Evolutionary conservation across 305 asterid species (phyloP).

Genomic region (Fraxinus dipetala): DNA sequence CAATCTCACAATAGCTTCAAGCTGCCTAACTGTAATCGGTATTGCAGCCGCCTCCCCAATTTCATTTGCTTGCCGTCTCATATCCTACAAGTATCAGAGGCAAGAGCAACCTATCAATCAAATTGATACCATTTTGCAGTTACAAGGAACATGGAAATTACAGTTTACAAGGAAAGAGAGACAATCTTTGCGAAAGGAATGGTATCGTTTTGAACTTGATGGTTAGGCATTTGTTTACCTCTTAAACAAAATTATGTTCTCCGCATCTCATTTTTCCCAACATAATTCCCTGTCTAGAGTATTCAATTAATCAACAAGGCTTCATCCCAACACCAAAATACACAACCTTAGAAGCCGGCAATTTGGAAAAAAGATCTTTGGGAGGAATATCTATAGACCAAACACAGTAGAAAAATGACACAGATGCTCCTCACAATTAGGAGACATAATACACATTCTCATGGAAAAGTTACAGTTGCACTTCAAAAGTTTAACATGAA

Average conservation of each 20-base stretch:
- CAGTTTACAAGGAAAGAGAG: neutral
- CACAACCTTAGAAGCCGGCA: neutral
- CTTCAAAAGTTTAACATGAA: neutral
- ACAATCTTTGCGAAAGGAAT: neutral
- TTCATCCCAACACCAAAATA: neutral
- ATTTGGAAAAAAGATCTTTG: neutral
- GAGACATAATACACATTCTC: neutral
- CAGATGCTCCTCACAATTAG: neutral
- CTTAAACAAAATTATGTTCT: neutral
- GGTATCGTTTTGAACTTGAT: neutral
- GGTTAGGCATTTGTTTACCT: neutral
- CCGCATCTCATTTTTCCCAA: neutral
- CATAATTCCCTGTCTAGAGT: neutral
- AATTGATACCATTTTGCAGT: conserved; percentile 7
- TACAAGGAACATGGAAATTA: neutral
- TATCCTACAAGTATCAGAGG: conserved; percentile 52
- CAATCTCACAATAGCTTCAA: conserved; percentile 91
- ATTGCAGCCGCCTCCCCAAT: conserved; percentile 80
- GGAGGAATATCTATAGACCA: neutral
- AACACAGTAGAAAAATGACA: neutral
- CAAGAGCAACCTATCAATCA: conserved; percentile 14
- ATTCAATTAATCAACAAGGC: neutral
- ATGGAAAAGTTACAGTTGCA: neutral
- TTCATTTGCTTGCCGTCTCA: conserved; percentile 91
- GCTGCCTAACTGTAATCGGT: conserved; percentile 96